Conservation (phyloP, 768 basidiomycete species). For the Mycena filopes region DNA sequence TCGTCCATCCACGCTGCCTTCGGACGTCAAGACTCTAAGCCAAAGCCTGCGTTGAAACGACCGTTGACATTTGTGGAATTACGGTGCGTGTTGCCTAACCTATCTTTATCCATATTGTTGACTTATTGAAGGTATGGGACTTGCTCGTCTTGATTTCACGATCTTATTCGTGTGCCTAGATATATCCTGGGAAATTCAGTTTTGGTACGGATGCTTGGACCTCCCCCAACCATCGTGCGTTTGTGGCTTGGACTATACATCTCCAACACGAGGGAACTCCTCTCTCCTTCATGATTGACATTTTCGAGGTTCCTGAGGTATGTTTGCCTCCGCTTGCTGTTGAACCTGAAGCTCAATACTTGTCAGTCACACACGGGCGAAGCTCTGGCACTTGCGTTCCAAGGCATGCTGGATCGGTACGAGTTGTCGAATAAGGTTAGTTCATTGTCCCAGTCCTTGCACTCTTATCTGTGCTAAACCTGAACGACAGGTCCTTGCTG, state of each 20-base stretch:
- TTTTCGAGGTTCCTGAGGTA: constrained; percentile 48
- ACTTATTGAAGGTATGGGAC: no score
- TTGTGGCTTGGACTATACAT: constrained; percentile 45
- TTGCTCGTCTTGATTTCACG: no score
- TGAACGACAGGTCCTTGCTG: background rate
- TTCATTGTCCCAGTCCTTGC: background rate
- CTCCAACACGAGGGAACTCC: constrained; percentile 43
- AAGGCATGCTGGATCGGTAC: constrained; percentile 46
- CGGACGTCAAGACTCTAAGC: no score
- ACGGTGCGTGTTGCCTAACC: no score
- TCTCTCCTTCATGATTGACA: constrained; percentile 44
- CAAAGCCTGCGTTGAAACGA: no score
- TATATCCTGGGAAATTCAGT: constrained; percentile 41
- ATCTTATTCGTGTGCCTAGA: no score
- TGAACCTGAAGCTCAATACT: background rate
- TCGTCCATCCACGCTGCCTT: no score
- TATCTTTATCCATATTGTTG: no score
- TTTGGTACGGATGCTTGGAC: constrained; percentile 52
- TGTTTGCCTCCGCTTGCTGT: background rate
- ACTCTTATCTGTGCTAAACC: background rate
- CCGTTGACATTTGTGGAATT: no score
- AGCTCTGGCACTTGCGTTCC: constrained; percentile 48
- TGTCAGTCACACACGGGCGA: constrained; percentile 47
- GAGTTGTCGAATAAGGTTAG: constrained; percentile 48
- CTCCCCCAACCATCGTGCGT: constrained; percentile 47